These are phyloP conservation scores for Trichoderma parareesei DNA, from an alignment of 495 filamentous ascomycete genomes.

Conservation along the genomic window DNA sequence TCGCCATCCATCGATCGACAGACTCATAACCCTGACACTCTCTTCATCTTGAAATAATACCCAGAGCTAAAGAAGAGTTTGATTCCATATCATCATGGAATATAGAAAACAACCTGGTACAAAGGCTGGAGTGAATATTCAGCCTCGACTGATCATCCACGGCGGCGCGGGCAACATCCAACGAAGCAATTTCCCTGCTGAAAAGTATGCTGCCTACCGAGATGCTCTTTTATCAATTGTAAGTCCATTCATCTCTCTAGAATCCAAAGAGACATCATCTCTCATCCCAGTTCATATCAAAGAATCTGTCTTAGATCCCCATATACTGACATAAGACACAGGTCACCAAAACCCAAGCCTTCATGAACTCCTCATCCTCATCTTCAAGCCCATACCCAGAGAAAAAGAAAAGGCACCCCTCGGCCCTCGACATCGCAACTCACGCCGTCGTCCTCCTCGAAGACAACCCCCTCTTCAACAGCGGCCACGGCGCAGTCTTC, in stretches of 20 bases:
- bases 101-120: constrained; percentile 19
- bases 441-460: constrained; percentile 72
- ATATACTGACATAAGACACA: constrained; percentile 12
- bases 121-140: constrained; percentile 28
- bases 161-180: constrained; percentile 81
- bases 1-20: no score
- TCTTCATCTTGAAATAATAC: no score
- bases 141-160: constrained; percentile 73
- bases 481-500: constrained; percentile 78
- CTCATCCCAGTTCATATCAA: neutral
- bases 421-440: constrained; percentile 64
- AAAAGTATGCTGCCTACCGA: constrained; percentile 52
- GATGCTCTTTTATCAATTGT: constrained; percentile 55
- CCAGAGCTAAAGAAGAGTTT: no score
- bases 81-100: constrained; percentile 18
- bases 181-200: constrained; percentile 54
- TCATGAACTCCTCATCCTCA: constrained; percentile 25
- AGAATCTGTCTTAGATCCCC: no score
- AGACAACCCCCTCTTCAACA: constrained; percentile 78
- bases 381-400: constrained; percentile 11
- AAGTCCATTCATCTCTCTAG: constrained; percentile 11
- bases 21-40: no score
- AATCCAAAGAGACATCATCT: neutral
- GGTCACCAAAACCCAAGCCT: constrained; percentile 21
- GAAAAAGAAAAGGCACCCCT: constrained; percentile 19